Evolutionary conservation across 1,284 basidiomycete species (phyloP).

Genomic region (Papiliotrema fonsecae): DNA sequence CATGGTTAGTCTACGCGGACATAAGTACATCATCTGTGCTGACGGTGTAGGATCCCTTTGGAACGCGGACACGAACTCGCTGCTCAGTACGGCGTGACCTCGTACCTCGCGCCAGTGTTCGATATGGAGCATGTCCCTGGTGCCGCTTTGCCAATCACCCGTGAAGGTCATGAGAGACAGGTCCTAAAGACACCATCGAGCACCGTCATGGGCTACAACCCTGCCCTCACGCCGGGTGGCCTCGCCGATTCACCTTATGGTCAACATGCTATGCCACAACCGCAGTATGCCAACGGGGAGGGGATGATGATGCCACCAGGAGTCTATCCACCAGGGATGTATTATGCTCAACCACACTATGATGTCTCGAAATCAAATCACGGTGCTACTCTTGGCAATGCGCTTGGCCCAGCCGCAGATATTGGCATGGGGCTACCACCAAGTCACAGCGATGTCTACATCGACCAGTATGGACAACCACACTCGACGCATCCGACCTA

Average conservation of each 20-base stretch:
- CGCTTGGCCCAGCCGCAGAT: constrained; percentile 29
- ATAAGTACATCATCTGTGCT: not conserved
- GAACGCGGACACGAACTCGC: constrained; percentile 85
- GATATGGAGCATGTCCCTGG: constrained; percentile 70
- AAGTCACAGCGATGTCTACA: constrained; percentile 31
- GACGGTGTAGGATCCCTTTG: constrained; percentile 71
- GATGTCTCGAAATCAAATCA: constrained; percentile 13
- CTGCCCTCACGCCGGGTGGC: constrained; percentile 8
- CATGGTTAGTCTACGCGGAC: constrained; percentile 62
- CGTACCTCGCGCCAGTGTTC: constrained; percentile 78
- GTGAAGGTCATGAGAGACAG: constrained; percentile 26
- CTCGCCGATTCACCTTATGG: constrained; percentile 26
- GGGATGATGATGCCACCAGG: constrained; percentile 23
- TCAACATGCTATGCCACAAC: constrained; percentile 16
- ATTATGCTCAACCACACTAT: constrained; percentile 11
- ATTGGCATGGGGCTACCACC: constrained; percentile 38
- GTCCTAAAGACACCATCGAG: constrained; percentile 16
- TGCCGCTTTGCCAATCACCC: constrained; percentile 36
- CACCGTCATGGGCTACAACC: constrained; percentile 13
- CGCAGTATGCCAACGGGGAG: constrained; percentile 27
- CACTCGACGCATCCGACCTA: constrained; percentile 15
- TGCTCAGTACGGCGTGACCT: constrained; percentile 79
- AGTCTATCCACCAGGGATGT: constrained; percentile 18
- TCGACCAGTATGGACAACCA: constrained; percentile 43
- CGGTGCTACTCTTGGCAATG: constrained; percentile 5